Conservation (phyloP, 768 basidiomycete species). For the Trametes coccinea region DNA sequence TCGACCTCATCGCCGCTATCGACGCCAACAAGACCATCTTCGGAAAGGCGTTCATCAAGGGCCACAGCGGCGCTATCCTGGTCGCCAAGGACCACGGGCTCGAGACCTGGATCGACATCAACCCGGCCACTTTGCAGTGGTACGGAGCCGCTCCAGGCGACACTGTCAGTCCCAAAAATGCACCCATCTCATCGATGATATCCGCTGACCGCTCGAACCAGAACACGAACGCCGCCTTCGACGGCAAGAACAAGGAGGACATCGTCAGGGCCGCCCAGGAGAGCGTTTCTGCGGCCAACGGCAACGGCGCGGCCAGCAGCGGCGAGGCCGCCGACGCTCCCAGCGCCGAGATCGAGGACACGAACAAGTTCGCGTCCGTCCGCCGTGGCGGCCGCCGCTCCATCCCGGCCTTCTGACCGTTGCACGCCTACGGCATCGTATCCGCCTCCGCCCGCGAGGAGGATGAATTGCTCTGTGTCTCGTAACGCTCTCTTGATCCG, state of each 20-base stretch:
- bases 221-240: not conserved
- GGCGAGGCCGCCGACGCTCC: not conserved
- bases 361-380: not conserved
- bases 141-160: not conserved
- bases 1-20: not conserved
- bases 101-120: not conserved
- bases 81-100: not conserved
- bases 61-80: not conserved
- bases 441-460: too few species aligned
- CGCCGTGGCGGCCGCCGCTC: not conserved
- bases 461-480: too few species aligned
- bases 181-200: too few species aligned
- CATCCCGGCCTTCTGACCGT: too few species aligned
- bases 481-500: too few species aligned
- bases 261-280: not conserved
- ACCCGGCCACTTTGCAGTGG: not conserved
- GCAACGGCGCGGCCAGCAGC: not conserved
- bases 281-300: not conserved
- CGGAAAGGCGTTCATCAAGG: conserved; percentile 9
- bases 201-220: too few species aligned
- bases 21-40: not conserved
- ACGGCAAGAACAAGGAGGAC: not conserved
- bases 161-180: not conserved
- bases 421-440: too few species aligned
- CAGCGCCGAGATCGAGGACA: not conserved